Percentiles rank a stretch among this genome's conserved stretches.
These are phyloP conservation scores for Oropetium thomaeum DNA, from an alignment of 176 grass and related monocot genomes.

Conservation along the genomic window DNA sequence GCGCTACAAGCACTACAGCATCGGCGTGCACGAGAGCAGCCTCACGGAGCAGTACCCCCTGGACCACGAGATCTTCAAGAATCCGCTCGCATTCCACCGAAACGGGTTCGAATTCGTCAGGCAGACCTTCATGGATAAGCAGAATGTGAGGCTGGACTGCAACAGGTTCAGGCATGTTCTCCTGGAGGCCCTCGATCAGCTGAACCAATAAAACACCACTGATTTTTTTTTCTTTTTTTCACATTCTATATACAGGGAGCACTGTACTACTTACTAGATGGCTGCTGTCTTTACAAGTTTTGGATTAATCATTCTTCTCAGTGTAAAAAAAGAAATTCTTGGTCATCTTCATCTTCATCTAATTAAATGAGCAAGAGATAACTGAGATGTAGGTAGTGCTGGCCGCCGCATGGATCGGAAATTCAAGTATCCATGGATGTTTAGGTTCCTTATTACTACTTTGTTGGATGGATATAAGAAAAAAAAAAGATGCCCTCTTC, in stretches of 20 bases:
- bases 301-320: slow-evolving; percentile 18
- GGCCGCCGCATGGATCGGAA: slow-evolving; percentile 8
- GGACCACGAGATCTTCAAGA: slow-evolving; percentile 68
- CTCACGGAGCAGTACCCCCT: slow-evolving; percentile 54
- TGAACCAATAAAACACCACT: slow-evolving; percentile 53
- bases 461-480: slow-evolving; percentile 25
- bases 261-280: slow-evolving; percentile 20
- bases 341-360: slow-evolving; percentile 37
- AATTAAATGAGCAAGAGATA: slow-evolving; percentile 16
- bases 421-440: slow-evolving; percentile 18
- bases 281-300: slow-evolving; percentile 8
- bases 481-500: background rate
- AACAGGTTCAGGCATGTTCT: slow-evolving; percentile 64
- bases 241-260: background rate
- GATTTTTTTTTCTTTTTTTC: background rate
- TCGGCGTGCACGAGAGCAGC: slow-evolving; percentile 67
- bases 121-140: slow-evolving; percentile 76
- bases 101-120: slow-evolving; percentile 64
- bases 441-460: background rate
- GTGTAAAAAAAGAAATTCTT: slow-evolving; percentile 27
- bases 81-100: slow-evolving; percentile 57
- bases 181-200: slow-evolving; percentile 61
- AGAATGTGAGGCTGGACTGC: slow-evolving; percentile 79
- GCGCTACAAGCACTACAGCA: slow-evolving; percentile 81
- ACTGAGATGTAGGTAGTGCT: slow-evolving; percentile 7